phyloP scores from a whole-genome alignment of 331 rosid genomes.

The Rosa hybrid region DNA sequence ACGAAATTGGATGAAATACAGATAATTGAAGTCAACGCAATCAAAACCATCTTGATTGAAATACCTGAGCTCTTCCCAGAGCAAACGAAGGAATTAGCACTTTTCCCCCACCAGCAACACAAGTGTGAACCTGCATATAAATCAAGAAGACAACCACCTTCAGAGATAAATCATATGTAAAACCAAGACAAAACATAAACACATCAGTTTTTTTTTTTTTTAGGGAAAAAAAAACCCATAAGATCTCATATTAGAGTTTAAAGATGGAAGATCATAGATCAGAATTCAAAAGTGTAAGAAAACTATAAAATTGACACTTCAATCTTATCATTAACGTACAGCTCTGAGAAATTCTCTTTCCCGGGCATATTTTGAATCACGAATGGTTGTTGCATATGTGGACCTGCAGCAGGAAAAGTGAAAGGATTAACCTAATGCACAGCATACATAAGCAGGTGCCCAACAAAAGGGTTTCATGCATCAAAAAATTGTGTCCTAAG shows the following conservation, averaged over 20 bases:
- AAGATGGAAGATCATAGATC: background rate
- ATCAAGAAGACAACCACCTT: background rate
- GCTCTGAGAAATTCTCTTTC: constrained; percentile 95
- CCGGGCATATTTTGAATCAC: constrained; percentile 81
- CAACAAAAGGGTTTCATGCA: constrained; percentile 4
- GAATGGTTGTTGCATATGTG: constrained; percentile 89
- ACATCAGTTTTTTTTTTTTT: no score
- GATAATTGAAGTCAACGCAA: constrained; percentile 2
- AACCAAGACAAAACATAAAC: background rate
- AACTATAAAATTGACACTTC: background rate
- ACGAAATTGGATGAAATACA: background rate
- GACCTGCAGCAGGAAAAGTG: constrained; percentile 49
- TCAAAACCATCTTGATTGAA: constrained; percentile 15
- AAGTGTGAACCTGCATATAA: constrained; percentile 68
- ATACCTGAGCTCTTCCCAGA: constrained; percentile 97
- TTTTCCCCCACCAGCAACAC: constrained; percentile 84
- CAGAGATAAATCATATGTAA: background rate
- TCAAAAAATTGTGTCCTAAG: background rate
- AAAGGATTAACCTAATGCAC: constrained; percentile 19
- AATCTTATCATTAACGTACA: constrained; percentile 47
- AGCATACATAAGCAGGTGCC: constrained; percentile 8
- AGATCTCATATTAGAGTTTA: background rate
- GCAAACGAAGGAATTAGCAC: constrained; percentile 97
- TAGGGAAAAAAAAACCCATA: background rate
- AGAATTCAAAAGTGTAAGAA: background rate